Evolutionary conservation across 768 basidiomycete genomes (phyloP).

Genomic region (Boletus insuetus): DNA sequence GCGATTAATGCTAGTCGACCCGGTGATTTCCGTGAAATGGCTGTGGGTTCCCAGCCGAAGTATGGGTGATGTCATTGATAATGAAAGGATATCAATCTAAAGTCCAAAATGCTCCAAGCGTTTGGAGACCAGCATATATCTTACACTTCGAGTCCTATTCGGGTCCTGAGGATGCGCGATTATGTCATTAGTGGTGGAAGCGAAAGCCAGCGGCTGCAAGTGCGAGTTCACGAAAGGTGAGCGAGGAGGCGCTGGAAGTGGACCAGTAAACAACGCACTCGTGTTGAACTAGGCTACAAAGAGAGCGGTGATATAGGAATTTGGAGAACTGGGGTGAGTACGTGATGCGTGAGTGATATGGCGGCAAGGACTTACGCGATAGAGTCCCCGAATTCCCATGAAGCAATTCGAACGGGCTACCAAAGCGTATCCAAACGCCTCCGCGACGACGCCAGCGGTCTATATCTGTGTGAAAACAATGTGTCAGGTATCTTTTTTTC

Average conservation of each 20-base stretch:
- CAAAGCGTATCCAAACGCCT: too few species aligned
- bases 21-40: slow-evolving; percentile 31
- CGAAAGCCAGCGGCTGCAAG: too few species aligned
- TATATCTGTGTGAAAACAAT: too few species aligned
- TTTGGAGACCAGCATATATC: not conserved
- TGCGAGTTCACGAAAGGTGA: too few species aligned
- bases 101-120: not conserved
- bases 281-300: slow-evolving; percentile 36
- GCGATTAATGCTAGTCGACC: slow-evolving; percentile 53
- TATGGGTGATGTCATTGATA: not conserved
- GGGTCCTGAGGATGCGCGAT: not conserved
- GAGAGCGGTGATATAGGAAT: slow-evolving; percentile 76
- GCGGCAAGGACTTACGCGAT: slow-evolving; percentile 36
- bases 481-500: too few species aligned
- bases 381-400: slow-evolving; percentile 50
- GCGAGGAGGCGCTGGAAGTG: too few species aligned
- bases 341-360: slow-evolving; percentile 11
- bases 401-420: too few species aligned
- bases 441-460: too few species aligned
- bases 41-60: slow-evolving; percentile 5
- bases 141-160: slow-evolving; percentile 64
- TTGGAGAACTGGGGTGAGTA: slow-evolving; percentile 62
- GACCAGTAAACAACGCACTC: too few species aligned
- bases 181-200: not conserved
- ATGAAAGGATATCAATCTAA: not conserved